Conservation (phyloP, 1,284 basidiomycete genomes). For the Kwoniella shivajii region DNA sequence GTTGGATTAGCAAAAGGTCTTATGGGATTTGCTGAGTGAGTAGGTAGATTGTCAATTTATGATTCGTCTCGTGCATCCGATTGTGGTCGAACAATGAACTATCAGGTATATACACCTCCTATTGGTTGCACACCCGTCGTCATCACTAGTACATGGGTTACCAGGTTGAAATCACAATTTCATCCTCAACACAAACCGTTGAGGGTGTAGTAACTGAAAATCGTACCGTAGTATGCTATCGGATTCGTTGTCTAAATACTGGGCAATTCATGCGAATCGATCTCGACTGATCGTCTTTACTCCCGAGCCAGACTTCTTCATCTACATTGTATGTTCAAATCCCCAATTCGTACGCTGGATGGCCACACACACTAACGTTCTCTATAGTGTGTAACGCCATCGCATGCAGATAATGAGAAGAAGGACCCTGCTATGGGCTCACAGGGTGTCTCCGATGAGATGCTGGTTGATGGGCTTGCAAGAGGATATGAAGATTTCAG, state of each 20-base stretch:
- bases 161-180: too few species aligned
- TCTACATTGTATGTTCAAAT: constrained; percentile 36
- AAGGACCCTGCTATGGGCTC: constrained; percentile 19
- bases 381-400: constrained; percentile 30
- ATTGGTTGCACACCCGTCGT: too few species aligned
- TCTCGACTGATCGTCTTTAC: constrained; percentile 39
- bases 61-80: too few species aligned
- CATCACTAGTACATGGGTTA: too few species aligned
- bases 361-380: not conserved
- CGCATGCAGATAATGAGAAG: constrained; percentile 16
- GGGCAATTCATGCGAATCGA: constrained; percentile 37
- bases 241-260: constrained; percentile 21
- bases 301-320: constrained; percentile 43
- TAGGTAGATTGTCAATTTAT: not conserved
- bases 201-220: too few species aligned
- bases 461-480: constrained; percentile 36
- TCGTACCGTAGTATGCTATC: constrained; percentile 34
- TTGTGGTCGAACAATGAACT: too few species aligned
- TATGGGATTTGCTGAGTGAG: constrained; percentile 47
- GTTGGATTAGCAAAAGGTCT: constrained; percentile 48
- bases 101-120: not conserved
- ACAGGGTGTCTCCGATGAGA: constrained; percentile 37
- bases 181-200: too few species aligned
- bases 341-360: not conserved
- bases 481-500: constrained; percentile 47